These are phyloP conservation scores for Backusella sp. DNA, from an alignment of 192 early-diverging fungal species.

Conservation along the genomic window DNA sequence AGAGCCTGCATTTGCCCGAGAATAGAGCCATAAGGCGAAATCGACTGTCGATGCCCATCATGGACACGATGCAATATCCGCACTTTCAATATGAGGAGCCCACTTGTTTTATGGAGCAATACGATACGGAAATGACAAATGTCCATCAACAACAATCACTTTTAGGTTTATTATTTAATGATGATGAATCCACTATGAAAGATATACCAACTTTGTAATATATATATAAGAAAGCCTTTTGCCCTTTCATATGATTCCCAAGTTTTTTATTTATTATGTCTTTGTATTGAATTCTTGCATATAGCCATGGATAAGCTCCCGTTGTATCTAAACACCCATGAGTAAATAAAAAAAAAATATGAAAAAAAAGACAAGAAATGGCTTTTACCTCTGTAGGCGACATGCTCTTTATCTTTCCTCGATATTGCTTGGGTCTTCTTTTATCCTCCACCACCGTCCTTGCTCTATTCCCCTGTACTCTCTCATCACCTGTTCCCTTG, in stretches of 20 bases:
- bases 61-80: neutral
- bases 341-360: neutral
- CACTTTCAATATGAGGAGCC: neutral
- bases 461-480: neutral
- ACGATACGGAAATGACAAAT: neutral
- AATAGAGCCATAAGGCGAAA: neutral
- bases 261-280: neutral
- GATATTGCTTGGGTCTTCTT: slow-evolving; percentile 2
- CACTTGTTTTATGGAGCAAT: neutral
- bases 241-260: neutral
- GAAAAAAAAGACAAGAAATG: neutral
- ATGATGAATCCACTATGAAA: slow-evolving; percentile 2
- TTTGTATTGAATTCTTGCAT: slow-evolving; percentile 11
- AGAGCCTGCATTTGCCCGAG: slow-evolving; percentile 8
- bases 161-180: slow-evolving; percentile 12
- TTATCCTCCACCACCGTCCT: neutral
- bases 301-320: slow-evolving; percentile 5
- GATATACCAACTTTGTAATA: slow-evolving; percentile 13
- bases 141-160: neutral
- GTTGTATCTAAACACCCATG: slow-evolving; percentile 11
- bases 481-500: neutral
- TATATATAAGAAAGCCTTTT: neutral
- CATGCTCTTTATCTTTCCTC: neutral
- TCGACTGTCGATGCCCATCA: neutral
- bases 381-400: slow-evolving; percentile 1